Evolutionary conservation across 1,284 basidiomycete genomes (phyloP), one percentile per base, ranked within the genome.

Genomic region (Cryptococcus sp.): DNA sequence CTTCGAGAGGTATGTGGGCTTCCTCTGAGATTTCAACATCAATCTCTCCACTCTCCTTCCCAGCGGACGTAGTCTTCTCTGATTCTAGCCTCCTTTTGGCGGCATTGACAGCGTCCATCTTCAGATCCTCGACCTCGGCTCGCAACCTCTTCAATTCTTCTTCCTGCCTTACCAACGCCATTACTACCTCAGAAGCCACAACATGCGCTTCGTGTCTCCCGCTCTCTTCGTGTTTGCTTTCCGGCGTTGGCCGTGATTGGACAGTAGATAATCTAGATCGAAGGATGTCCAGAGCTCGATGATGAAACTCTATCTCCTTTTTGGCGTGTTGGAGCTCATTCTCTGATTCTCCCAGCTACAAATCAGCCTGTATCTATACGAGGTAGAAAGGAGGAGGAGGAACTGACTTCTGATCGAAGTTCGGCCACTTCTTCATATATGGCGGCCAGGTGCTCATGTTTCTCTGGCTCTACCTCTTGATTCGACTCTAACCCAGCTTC

Each of bases 221-320:
- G 28, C 28, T 28, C 5, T n/a, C n/a, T n/a, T n/a, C n/a, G n/a
- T n/a, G n/a, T n/a, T n/a, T n/a, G n/a, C n/a, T n/a, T n/a, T n/a
- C n/a, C 14, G 36, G 16, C 18, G 18, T 19, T 16, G 14, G 32
- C 32, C 16, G 16, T 16, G 10, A 9, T 16, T 34, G 32, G 32
- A 34, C 10, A 9, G 32, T 34, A 16, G 36, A 39, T 39, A 14
- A 91, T 16, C 87, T 81, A 18, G 84, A 85, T 69, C 88, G 88
- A 7, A 93, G 86, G 7, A 87, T 86, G 69, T 91, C 87, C 39
- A 94, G 77, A 13, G 88, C 87, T 14, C 86, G 84, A 64, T 91
- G 90, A 45, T 91, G 78, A 62, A 85, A 88, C 1, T 81, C 65
- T 47, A 86, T 80, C 56, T 90, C 87, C 63, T 88, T 88, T 56